Conservation (phyloP, 2,329 filamentous ascomycete species). For the Cercospora sp. region DNA sequence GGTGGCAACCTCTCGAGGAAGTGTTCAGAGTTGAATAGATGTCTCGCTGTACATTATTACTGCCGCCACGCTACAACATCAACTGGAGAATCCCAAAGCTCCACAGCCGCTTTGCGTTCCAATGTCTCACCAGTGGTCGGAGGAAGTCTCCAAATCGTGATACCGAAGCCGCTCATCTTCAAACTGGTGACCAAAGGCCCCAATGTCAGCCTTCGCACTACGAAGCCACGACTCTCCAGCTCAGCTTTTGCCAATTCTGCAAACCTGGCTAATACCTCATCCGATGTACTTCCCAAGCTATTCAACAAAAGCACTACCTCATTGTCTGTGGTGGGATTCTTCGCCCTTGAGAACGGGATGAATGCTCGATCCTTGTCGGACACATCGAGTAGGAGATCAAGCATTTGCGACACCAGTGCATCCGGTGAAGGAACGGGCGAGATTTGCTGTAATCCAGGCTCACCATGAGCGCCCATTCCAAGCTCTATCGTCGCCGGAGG, state of each 20-base stretch:
- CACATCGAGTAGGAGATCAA: constrained; percentile 39
- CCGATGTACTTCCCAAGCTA: constrained; percentile 40
- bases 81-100: constrained; percentile 40
- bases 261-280: constrained; percentile 40
- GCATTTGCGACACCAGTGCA: constrained; percentile 39
- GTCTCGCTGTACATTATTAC: constrained; percentile 18
- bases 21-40: constrained; percentile 56
- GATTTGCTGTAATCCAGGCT: constrained; percentile 60
- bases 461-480: constrained; percentile 68
- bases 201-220: constrained; percentile 38
- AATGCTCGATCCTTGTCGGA: constrained; percentile 40
- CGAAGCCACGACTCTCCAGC: constrained; percentile 35
- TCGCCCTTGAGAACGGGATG: constrained; percentile 39
- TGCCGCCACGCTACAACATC: constrained; percentile 42
- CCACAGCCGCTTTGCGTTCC: constrained; percentile 33
- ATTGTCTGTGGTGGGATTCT: constrained; percentile 33
- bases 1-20: constrained; percentile 64
- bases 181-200: constrained; percentile 41
- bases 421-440: constrained; percentile 46
- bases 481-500: constrained; percentile 58
- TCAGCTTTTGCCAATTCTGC: constrained; percentile 38
- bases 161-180: constrained; percentile 43
- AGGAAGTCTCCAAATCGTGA: constrained; percentile 42
- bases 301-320: constrained; percentile 41
- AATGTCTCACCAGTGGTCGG: constrained; percentile 34